Percentiles rank a stretch among this genome's conserved stretches.
Evolutionary conservation across 108 stramenopile genomes (phyloP).

Genomic region (Skeletonema tropicum): DNA sequence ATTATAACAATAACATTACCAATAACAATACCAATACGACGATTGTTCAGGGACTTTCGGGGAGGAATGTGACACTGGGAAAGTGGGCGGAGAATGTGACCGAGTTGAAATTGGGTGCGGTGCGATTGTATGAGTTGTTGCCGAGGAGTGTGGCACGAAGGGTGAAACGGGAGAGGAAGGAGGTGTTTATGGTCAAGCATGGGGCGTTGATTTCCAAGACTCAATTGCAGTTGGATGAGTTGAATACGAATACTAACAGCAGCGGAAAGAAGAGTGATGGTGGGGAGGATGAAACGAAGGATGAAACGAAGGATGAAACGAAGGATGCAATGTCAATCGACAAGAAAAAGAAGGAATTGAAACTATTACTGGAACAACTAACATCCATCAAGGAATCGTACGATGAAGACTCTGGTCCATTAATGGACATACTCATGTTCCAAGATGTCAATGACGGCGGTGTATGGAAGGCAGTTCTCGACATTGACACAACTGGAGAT

Average conservation of each 20-base stretch:
- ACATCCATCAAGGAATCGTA: constrained; percentile 20
- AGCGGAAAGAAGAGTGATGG: neutral
- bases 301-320: neutral
- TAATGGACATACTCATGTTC: constrained; percentile 79
- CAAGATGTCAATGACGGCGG: constrained; percentile 39
- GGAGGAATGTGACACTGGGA: constrained; percentile 44
- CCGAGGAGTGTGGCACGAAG: constrained; percentile 5
- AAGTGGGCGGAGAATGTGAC: constrained; percentile 24
- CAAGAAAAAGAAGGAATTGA: constrained; percentile 22
- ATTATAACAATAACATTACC: constrained; percentile 6
- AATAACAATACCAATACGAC: too few species aligned
- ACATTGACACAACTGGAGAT: constrained; percentile 65
- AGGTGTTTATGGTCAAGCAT: constrained; percentile 25
- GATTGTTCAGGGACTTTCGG: constrained; percentile 55
- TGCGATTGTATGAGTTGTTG: constrained; percentile 23
- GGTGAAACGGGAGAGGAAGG: constrained; percentile 16
- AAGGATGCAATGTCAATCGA: neutral
- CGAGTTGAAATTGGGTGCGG: constrained; percentile 32
- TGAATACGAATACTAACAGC: constrained; percentile 3
- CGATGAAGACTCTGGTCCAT: constrained; percentile 73
- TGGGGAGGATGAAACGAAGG: neutral
- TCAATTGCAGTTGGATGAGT: constrained; percentile 33
- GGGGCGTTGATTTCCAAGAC: constrained; percentile 32
- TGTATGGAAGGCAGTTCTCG: constrained; percentile 69
- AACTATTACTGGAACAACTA: constrained; percentile 19